Evolutionary conservation across 139 green algal genomes (phyloP), one percentile per base, ranked within the genome.

Genomic region (Volvox africanus): DNA sequence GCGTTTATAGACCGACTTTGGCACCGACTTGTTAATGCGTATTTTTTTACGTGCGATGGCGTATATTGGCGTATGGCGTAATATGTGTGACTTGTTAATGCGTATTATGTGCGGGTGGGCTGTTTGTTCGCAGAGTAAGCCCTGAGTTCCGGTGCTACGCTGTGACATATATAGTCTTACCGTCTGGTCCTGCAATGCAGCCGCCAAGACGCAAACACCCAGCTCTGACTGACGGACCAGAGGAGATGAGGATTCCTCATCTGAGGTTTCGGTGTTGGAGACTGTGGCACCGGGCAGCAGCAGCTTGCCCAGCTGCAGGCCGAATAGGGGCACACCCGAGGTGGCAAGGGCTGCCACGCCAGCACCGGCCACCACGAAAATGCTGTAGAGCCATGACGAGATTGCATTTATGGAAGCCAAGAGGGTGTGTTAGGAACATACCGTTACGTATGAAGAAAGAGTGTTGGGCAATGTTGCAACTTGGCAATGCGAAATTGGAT

Each of bases 281-380:
- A 24, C 0, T 1, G 30, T 26, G 33, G 30, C 6, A 24, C 16
- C 22, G 32, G 83, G 83, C 67, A 88, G 83, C 62, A 80, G 33
- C 32, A 88, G 83, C 83, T 80, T 35, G 36, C 83, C 83, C 62
- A 88, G 67, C 16, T 35, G 83, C 67, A 88, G 35, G 1, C 65
- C 67, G 33, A 80, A 68, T 35, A 88, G 35, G n/a, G 83, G 83
- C 35, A 22, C 35, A 26, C 83, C 83, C 24, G 83, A 80, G 35
- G 11, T 50, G 0, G 83, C 67, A 0, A 88, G 83, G 2, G 83
- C 33, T 9, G 83, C 83, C 14, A 73, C 83, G 22, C 83, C 67
- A 0, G 83, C 35, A 68, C 83, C 83, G 0, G 83, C 83, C 24
- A 80, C 13, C 32, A 88, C 9, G 36, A 80, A 88, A 26, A 88